Percentiles rank a stretch among this genome's conserved stretches.
Conservation (phyloP, 1,139 yeast genomes). For the Kodamaea alishanica region DNA sequence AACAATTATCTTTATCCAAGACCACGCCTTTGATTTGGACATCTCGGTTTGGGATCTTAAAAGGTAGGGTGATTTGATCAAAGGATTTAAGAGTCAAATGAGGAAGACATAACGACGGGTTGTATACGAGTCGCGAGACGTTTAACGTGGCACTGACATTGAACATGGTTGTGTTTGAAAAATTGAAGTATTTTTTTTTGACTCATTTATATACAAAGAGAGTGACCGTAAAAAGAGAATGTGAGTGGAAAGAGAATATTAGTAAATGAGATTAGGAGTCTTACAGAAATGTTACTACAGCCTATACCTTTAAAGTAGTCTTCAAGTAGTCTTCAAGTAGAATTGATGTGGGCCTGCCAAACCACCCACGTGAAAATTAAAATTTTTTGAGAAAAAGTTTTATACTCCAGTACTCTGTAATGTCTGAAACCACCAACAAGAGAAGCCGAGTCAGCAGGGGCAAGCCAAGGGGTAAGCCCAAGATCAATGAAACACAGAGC, state of each 20-base stretch:
- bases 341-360: too few species aligned
- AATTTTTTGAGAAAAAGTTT: too few species aligned
- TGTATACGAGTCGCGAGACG: conserved; percentile 54
- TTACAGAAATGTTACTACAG: too few species aligned
- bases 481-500: conserved; percentile 11
- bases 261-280: too few species aligned
- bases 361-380: too few species aligned
- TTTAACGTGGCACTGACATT: conserved; percentile 75
- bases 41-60: conserved; percentile 26
- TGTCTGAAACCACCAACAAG: neutral
- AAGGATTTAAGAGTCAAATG: conserved; percentile 62
- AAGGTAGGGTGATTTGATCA: conserved; percentile 54
- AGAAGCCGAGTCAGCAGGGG: conserved; percentile 1
- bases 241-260: too few species aligned
- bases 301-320: too few species aligned
- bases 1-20: conserved; percentile 92
- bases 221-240: too few species aligned
- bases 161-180: conserved; percentile 24
- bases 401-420: neutral
- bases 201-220: too few species aligned
- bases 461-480: conserved; percentile 1
- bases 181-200: neutral
- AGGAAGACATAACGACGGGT: conserved; percentile 71
- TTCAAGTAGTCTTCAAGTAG: too few species aligned
- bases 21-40: conserved; percentile 67